Conservation (phyloP, 2,329 filamentous ascomycete genomes). For the Colletotrichum chlorophyti region DNA sequence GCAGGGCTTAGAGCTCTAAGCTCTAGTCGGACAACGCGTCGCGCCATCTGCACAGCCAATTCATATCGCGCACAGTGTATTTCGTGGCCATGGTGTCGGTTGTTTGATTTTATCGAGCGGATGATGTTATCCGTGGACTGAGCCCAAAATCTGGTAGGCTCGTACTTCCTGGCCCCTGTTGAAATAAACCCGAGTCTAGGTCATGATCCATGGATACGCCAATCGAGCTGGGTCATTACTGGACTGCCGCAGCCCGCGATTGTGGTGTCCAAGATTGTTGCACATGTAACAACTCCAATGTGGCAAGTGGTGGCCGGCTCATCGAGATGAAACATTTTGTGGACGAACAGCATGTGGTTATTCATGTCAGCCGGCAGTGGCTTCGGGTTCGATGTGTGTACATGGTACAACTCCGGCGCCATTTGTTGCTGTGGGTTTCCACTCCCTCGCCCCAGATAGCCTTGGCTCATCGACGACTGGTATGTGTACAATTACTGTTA, state of each 20-base stretch:
- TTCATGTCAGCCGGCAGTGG: neutral
- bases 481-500: too few species aligned
- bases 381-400: slow-evolving; percentile 16
- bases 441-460: too few species aligned
- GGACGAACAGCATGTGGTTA: slow-evolving; percentile 3
- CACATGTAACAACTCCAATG: neutral
- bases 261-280: neutral
- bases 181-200: too few species aligned
- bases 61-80: too few species aligned
- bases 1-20: neutral
- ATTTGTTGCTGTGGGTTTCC: too few species aligned
- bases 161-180: neutral
- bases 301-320: neutral
- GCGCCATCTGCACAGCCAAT: slow-evolving; percentile 20
- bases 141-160: slow-evolving; percentile 8
- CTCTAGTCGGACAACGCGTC: slow-evolving; percentile 18
- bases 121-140: neutral
- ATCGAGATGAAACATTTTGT: slow-evolving; percentile 24
- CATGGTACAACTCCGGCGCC: slow-evolving; percentile 3
- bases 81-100: too few species aligned
- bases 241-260: neutral
- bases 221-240: slow-evolving; percentile 16
- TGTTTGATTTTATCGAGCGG: slow-evolving; percentile 1
- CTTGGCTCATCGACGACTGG: slow-evolving; percentile 11
- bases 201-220: slow-evolving; percentile 10